Evolutionary conservation across 805 yeast genomes (phyloP).

Genomic region (Schwanniomyces yamadae): DNA sequence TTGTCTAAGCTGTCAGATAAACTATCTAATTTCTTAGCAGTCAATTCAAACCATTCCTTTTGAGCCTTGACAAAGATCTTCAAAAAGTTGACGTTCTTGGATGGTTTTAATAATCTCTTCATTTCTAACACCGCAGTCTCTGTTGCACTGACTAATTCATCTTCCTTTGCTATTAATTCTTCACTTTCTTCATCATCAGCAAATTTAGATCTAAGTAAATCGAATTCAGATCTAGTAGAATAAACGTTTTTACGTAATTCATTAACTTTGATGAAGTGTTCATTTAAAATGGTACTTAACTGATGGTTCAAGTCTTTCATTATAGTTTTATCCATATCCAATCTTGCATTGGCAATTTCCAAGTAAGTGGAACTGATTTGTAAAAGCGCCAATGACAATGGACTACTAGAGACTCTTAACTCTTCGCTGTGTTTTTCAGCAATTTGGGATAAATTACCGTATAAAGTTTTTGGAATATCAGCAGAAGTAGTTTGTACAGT

Average conservation of each 20-base stretch:
- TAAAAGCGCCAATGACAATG: constrained; percentile 54
- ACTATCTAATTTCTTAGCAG: constrained; percentile 32
- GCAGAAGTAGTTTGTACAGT: constrained; percentile 31
- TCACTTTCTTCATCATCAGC: constrained; percentile 49
- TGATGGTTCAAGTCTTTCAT: constrained; percentile 58
- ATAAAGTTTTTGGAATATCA: constrained; percentile 65
- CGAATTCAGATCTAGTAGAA: constrained; percentile 66
- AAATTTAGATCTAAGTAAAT: constrained; percentile 57
- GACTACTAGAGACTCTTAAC: constrained; percentile 43
- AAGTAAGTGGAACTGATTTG: constrained; percentile 56
- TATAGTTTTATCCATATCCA: constrained; percentile 67
- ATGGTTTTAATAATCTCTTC: constrained; percentile 69
- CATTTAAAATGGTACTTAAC: constrained; percentile 51
- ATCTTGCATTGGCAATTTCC: constrained; percentile 65
- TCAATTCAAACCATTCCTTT: constrained; percentile 48
- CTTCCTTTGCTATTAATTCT: constrained; percentile 61
- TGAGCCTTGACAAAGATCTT: constrained; percentile 70
- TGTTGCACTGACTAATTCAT: constrained; percentile 76
- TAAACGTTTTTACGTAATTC: constrained; percentile 68
- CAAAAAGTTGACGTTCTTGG: constrained; percentile 60
- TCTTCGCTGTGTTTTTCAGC: constrained; percentile 51
- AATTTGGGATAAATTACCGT: constrained; percentile 65
- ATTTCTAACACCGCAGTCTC: constrained; percentile 76
- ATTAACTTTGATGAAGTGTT: constrained; percentile 59
- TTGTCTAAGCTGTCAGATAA: constrained; percentile 31